Percentiles rank a stretch among this genome's conserved stretches.
Conservation (phyloP, 129 eudicot species). For the Artemisia argyi region DNA sequence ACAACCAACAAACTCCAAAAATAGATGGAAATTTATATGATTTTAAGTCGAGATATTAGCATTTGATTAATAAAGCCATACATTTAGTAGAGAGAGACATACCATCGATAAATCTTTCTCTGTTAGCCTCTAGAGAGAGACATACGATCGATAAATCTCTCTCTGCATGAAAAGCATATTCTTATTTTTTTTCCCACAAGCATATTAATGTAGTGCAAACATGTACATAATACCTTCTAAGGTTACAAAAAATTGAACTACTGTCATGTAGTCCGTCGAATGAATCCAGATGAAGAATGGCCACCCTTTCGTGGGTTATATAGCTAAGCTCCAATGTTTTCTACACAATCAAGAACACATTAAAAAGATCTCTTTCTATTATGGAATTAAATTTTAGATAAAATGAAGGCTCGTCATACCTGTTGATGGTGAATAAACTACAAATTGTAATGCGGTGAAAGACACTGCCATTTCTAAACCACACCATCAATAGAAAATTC, state of each 20-base stretch:
- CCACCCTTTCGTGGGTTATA: constrained; percentile 68
- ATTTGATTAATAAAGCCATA: not conserved
- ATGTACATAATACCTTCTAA: constrained; percentile 51
- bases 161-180: not conserved
- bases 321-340: constrained; percentile 89
- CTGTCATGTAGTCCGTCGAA: constrained; percentile 69
- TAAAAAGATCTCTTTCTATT: not conserved
- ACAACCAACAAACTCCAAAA: constrained; percentile 1
- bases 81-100: constrained; percentile 7
- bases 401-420: too few relatives aligned
- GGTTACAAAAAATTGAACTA: constrained; percentile 41
- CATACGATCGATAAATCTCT: not conserved
- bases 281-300: constrained; percentile 80
- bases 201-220: not conserved
- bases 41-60: not conserved
- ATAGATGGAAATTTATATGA: not conserved
- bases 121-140: constrained; percentile 56
- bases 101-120: constrained; percentile 51
- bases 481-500: too few relatives aligned
- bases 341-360: constrained; percentile 35
- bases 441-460: too few relatives aligned
- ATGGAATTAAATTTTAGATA: not conserved
- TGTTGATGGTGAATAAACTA: too few relatives aligned
- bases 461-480: too few relatives aligned
- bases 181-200: not conserved